Evolutionary conservation across 78 protist genomes (phyloP).

Genomic region (slime mould (Dictyostelium discoideum)): DNA sequence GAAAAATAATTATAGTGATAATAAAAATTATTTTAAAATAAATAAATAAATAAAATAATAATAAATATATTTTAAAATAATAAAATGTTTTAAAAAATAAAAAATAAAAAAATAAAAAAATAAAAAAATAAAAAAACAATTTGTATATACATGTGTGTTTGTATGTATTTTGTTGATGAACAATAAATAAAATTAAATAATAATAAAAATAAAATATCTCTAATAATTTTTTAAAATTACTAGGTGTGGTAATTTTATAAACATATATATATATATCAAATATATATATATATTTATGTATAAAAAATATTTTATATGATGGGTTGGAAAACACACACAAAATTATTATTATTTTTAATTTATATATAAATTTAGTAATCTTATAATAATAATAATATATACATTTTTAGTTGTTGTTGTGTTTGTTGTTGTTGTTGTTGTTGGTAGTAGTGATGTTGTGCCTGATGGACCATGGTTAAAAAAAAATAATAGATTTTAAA

Average conservation of each 20-base stretch:
- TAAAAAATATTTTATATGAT: neutral
- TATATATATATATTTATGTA: neutral
- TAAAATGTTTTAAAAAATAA: neutral
- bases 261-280: no score
- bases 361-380: neutral
- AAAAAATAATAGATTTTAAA: no score
- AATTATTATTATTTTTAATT: no score
- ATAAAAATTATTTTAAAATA: neutral
- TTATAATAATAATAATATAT: neutral
- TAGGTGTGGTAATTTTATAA: neutral
- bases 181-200: neutral
- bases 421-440: neutral
- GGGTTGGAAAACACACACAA: neutral
- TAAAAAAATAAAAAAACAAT: neutral
- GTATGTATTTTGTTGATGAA: neutral
- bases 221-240: no score
- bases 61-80: no score
- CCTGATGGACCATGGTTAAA: neutral
- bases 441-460: constrained; percentile 4
- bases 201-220: neutral
- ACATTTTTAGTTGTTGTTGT: neutral
- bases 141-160: constrained; percentile 1
- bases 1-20: neutral
- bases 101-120: no score
- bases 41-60: neutral